A percentile compares a stretch with the other conserved stretches of the same genome.
Conservation (phyloP, 768 basidiomycete species). For the Pisolithus marmoratus region DNA sequence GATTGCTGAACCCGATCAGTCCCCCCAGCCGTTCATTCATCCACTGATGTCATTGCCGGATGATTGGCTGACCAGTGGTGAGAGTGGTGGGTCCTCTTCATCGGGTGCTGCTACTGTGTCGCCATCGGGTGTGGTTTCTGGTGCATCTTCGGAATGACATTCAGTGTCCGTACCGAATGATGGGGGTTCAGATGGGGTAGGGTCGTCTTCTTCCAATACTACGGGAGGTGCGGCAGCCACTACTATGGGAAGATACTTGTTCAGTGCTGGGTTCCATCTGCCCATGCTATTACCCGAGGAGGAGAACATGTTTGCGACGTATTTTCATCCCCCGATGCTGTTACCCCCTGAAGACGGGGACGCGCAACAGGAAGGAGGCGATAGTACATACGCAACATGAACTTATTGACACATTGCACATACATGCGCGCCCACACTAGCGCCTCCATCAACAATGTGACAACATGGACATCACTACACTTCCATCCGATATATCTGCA, state of each 20-base stretch:
- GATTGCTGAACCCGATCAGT: constrained; percentile 40
- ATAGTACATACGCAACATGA: too few relatives aligned
- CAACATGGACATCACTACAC: constrained; percentile 79
- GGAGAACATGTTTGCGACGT: constrained; percentile 50
- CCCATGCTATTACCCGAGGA: constrained; percentile 60
- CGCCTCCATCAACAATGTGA: constrained; percentile 80
- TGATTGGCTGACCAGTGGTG: constrained; percentile 25
- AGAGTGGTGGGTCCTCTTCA: too few relatives aligned
- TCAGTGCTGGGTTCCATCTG: constrained; percentile 39
- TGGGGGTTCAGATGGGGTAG: too few relatives aligned
- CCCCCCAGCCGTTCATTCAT: constrained; percentile 50
- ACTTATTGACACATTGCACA: not conserved
- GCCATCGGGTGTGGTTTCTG: too few relatives aligned
- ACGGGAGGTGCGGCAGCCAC: too few relatives aligned
- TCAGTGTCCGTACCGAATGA: too few relatives aligned
- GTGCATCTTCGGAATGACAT: too few relatives aligned
- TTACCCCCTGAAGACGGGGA: constrained; percentile 34
- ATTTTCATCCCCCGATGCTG: constrained; percentile 53
- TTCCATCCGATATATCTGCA: constrained; percentile 46
- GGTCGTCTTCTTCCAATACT: too few relatives aligned
- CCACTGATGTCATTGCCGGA: constrained; percentile 64
- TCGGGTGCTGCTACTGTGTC: too few relatives aligned
- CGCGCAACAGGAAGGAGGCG: constrained; percentile 2
- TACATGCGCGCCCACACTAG: constrained; percentile 28
- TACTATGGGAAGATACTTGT: too few relatives aligned